Percentiles rank a stretch among this genome's conserved stretches.
phyloP scores from a whole-genome alignment of 2,329 filamentous ascomycete genomes.

The Thyridium curvatum region DNA sequence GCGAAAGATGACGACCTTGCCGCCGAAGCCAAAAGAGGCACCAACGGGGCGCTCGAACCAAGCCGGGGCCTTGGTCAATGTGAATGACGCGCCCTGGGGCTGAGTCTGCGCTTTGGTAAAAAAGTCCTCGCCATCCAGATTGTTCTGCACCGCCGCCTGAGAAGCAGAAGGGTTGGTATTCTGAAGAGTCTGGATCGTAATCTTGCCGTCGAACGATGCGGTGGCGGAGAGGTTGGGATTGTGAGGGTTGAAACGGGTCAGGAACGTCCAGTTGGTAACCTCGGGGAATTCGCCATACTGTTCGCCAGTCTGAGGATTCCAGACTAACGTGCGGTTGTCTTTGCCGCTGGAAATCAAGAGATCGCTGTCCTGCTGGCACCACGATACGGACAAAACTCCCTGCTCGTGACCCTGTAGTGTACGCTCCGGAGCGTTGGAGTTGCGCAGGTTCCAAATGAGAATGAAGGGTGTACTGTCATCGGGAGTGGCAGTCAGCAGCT shows the following conservation, averaged over 20 bases:
- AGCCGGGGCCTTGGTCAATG: slow-evolving; percentile 75
- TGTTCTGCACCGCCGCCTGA: slow-evolving; percentile 59
- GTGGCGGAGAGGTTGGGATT: slow-evolving; percentile 92
- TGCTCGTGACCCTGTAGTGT: slow-evolving; percentile 89
- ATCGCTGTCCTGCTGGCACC: slow-evolving; percentile 88
- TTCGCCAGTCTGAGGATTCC: slow-evolving; percentile 91
- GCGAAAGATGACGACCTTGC: slow-evolving; percentile 77
- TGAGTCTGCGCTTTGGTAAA: slow-evolving; percentile 91
- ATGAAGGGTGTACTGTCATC: slow-evolving; percentile 86
- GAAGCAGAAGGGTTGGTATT: slow-evolving; percentile 79
- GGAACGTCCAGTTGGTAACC: slow-evolving; percentile 99
- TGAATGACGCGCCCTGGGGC: slow-evolving; percentile 85
- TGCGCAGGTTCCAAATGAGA: slow-evolving; percentile 88
- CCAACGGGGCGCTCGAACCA: slow-evolving; percentile 85
- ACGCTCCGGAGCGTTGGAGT: slow-evolving; percentile 89
- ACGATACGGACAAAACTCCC: slow-evolving; percentile 87
- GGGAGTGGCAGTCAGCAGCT: slow-evolving; percentile 86
- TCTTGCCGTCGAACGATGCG: slow-evolving; percentile 95
- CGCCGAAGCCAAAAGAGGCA: slow-evolving; percentile 91
- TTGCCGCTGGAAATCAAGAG: slow-evolving; percentile 90
- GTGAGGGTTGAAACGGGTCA: slow-evolving; percentile 87
- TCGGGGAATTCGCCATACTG: slow-evolving; percentile 89
- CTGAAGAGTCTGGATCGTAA: slow-evolving; percentile 87
- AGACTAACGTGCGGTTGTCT: slow-evolving; percentile 90
- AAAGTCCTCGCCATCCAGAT: slow-evolving; percentile 88